Evolutionary conservation across 1,284 basidiomycete species (phyloP), one percentile per base, ranked within the genome.

Genomic region (Malassezia pachydermatis): DNA sequence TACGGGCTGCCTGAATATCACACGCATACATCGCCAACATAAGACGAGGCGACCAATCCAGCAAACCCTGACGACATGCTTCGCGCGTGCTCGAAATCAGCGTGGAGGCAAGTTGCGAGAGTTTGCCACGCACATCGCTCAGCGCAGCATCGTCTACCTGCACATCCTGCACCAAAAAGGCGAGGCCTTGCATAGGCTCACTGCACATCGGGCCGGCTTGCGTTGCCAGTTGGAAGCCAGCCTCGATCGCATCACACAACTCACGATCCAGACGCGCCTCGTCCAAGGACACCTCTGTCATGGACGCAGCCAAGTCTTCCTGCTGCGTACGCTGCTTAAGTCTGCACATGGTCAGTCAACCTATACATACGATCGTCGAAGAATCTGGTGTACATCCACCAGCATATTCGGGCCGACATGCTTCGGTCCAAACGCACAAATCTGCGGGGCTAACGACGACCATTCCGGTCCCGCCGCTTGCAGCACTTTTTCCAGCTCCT

Each of bases 1-100:
- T 70, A 90, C 89, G 88, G 8, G 90, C 89, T 1, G 90, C 88
- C 75, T 96, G 94, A 54, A 99, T 96, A 69, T 98, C 90, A 74
- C 94, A 99, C 5, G 84, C 84, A 74, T 99, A 99, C 88, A 96
- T 96, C 1, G 94, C 94, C 47, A 98, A 77, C 82, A 94, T 88
- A 59, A 98, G 78, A 34, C 94, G 79, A 14, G 94, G 94, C 7
- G 88, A 94, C 94, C 94, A 99, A 73, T 98, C 94, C 38, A 98
- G 76, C 55, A 99, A 72, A 0, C 84, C 89, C 56, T 81, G 82
- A 51, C 85, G 79, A 67, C 88, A 96, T 0, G 86, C 83, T 65
- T 98, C 94, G 67, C 84, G 80, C 35, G 89, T 81, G 6, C 82
- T 79, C 14, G 92, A 86, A 63, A 95, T 90, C 42, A 95, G 76